Percentiles rank a stretch among this genome's conserved stretches.
Conservation (phyloP, 2,329 filamentous ascomycete species). For the Rhexocercosporidium sp. region DNA sequence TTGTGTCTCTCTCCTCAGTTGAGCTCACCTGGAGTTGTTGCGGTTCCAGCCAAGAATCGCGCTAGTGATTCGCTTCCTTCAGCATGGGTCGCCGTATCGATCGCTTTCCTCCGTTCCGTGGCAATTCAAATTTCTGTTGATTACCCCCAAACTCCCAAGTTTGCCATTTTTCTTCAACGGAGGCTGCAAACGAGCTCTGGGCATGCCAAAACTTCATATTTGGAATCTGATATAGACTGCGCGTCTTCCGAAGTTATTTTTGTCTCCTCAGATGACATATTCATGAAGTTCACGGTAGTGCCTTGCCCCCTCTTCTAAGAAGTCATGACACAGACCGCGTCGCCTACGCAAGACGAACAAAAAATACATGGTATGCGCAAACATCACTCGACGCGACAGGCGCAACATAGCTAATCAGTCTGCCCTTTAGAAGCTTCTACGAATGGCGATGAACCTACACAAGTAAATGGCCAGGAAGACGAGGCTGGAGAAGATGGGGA, state of each 20-base stretch:
- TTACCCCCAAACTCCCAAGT: constrained; percentile 44
- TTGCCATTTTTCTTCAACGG: constrained; percentile 40
- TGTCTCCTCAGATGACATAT: constrained; percentile 60
- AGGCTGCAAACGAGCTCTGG: constrained; percentile 53
- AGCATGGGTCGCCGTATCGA: not conserved
- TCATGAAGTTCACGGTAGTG: constrained; percentile 58
- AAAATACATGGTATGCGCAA: constrained; percentile 35
- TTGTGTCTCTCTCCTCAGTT: not conserved
- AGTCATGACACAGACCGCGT: constrained; percentile 45
- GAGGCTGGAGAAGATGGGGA: constrained; percentile 47
- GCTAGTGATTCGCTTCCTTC: constrained; percentile 9
- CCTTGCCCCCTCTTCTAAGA: constrained; percentile 35
- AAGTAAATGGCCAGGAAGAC: constrained; percentile 41
- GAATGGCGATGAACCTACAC: constrained; percentile 34
- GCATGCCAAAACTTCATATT: constrained; percentile 59
- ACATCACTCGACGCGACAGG: constrained; percentile 7
- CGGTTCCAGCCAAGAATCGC: not conserved
- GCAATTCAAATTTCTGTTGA: constrained; percentile 54
- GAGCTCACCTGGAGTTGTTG: constrained; percentile 11
- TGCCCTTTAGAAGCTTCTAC: constrained; percentile 32
- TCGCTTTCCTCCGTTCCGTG: constrained; percentile 2
- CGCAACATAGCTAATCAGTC: constrained; percentile 26
- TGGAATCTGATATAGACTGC: constrained; percentile 53
- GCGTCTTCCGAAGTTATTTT: constrained; percentile 59
- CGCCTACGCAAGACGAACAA: constrained; percentile 41